Percentiles rank a stretch among this genome's conserved stretches.
Conservation (phyloP, 73 alveolate genomes). For the Stentor coeruleus region DNA sequence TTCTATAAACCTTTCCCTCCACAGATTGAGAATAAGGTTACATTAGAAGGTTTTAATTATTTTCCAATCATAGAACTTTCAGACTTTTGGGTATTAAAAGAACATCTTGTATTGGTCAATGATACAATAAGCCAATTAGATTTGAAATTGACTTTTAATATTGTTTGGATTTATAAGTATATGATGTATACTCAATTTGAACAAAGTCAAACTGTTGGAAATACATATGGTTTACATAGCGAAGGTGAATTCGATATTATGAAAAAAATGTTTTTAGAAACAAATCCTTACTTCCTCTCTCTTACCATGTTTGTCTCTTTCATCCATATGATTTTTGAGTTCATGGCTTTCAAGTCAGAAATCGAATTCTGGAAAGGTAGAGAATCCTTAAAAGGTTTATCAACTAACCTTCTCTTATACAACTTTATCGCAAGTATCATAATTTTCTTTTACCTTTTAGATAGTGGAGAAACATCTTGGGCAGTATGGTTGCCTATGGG, state of each 20-base stretch:
- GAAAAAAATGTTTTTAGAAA: conserved; percentile 73
- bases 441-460: conserved; percentile 65
- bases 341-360: conserved; percentile 81
- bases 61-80: conserved; percentile 39
- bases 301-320: conserved; percentile 75
- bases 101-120: conserved; percentile 39
- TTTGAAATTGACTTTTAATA: conserved; percentile 40
- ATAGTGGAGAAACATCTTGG: conserved; percentile 63
- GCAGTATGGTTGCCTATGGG: conserved; percentile 53
- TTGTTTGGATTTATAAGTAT: conserved; percentile 42
- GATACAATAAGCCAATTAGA: conserved; percentile 41
- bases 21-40: conserved; percentile 40
- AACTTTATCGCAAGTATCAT: conserved; percentile 41
- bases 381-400: conserved; percentile 63
- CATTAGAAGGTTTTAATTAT: background rate
- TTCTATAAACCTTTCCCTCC: conserved; percentile 59
- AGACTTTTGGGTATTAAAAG: conserved; percentile 49
- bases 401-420: conserved; percentile 50
- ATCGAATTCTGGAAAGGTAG: conserved; percentile 64
- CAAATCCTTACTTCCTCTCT: conserved; percentile 67
- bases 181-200: conserved; percentile 46
- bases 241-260: conserved; percentile 53
- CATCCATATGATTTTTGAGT: conserved; percentile 84
- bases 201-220: conserved; percentile 25
- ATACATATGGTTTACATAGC: conserved; percentile 51